Evolutionary conservation across 192 early-diverging fungal species (phyloP).

Genomic region (Backusella circina): DNA sequence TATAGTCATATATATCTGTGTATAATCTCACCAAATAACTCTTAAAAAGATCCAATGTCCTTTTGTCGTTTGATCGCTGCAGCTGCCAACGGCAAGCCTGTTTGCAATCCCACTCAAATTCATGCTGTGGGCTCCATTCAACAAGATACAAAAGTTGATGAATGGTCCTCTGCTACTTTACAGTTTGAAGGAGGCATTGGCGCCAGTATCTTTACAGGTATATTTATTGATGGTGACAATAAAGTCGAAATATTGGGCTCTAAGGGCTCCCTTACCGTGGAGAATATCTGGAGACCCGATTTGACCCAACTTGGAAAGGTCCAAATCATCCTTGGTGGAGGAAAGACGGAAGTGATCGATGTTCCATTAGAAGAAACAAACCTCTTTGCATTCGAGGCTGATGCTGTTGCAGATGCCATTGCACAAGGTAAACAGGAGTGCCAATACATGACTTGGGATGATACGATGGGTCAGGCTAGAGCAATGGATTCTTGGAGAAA

Average conservation of each 20-base stretch:
- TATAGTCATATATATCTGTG: background rate
- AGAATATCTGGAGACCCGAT: constrained; percentile 34
- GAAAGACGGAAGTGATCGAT: background rate
- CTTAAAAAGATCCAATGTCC: constrained; percentile 26
- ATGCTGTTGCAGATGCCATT: constrained; percentile 27
- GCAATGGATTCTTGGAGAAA: constrained; percentile 33
- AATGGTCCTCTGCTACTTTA: constrained; percentile 29
- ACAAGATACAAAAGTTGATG: constrained; percentile 30
- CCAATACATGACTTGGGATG: constrained; percentile 28
- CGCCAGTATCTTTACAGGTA: constrained; percentile 26
- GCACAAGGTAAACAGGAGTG: constrained; percentile 12
- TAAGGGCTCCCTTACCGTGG: constrained; percentile 19
- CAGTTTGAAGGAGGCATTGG: constrained; percentile 14
- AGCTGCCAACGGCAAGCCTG: background rate
- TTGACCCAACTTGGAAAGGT: constrained; percentile 15
- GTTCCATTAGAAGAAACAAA: constrained; percentile 17
- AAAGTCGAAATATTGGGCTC: constrained; percentile 24
- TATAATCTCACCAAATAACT: background rate
- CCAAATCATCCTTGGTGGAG: constrained; percentile 10
- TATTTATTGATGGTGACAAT: constrained; percentile 27
- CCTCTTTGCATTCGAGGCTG: constrained; percentile 26
- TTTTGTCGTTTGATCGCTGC: constrained; percentile 31
- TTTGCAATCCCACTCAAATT: constrained; percentile 16
- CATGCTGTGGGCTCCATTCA: constrained; percentile 20
- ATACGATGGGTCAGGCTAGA: constrained; percentile 25